A percentile compares a stretch with the other conserved stretches of the same genome.
These are phyloP conservation scores for Amaranthus cruentus DNA, from an alignment of 148 eudicot species.

Conservation along the genomic window DNA sequence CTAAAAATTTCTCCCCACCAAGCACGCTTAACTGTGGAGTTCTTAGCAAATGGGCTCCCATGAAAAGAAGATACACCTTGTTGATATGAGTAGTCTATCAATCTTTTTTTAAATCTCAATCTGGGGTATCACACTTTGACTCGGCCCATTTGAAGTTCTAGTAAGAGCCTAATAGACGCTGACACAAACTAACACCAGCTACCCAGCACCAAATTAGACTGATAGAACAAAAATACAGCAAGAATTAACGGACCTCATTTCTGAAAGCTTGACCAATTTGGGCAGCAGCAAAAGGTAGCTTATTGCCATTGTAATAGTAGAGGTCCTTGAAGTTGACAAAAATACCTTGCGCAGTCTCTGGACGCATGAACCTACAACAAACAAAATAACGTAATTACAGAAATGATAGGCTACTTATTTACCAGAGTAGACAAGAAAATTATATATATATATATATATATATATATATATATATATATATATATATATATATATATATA, in stretches of 20 bases:
- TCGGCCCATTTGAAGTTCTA: background rate
- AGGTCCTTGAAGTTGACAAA: slow-evolving; percentile 96
- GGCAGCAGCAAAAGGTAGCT: slow-evolving; percentile 97
- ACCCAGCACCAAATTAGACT: background rate
- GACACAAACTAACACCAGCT: background rate
- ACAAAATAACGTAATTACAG: background rate
- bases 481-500: too few species aligned
- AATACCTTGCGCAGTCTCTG: slow-evolving; percentile 96
- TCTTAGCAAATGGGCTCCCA: too few species aligned
- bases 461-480: too few species aligned
- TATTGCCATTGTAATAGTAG: slow-evolving; percentile 88
- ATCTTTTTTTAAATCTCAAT: too few species aligned
- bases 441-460: too few species aligned
- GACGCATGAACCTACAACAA: slow-evolving; percentile 75
- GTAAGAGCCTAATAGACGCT: background rate
- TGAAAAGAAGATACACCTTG: too few species aligned
- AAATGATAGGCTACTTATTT: background rate
- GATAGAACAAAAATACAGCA: background rate
- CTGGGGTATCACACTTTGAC: background rate
- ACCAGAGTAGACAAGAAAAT: background rate
- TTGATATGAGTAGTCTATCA: too few species aligned
- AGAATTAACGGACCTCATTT: slow-evolving; percentile 58
- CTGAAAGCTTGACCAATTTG: slow-evolving; percentile 97
- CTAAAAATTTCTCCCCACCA: too few species aligned
- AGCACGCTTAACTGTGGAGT: too few species aligned